Percentiles rank a stretch among this genome's conserved stretches.
Evolutionary conservation across 225 moss, liverwort and hornwort genomes (phyloP).

Genomic region (Physcomitrellopsis africana): DNA sequence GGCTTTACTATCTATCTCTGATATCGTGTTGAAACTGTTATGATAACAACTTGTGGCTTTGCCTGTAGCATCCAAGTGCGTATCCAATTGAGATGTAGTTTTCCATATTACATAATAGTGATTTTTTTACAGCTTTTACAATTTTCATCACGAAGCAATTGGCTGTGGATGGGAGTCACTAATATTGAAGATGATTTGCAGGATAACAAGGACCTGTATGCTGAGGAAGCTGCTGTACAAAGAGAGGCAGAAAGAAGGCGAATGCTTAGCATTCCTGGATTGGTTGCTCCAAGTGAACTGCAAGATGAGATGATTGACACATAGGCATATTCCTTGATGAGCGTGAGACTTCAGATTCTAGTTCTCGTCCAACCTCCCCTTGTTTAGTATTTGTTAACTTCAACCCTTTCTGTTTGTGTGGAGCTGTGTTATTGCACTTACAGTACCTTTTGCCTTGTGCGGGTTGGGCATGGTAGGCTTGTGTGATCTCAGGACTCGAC

Average conservation of each 20-base stretch:
- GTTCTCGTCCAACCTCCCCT: constrained; percentile 33
- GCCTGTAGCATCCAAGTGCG: background rate
- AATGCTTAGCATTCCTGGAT: constrained; percentile 87
- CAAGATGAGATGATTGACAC: constrained; percentile 89
- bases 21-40: background rate
- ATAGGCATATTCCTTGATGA: constrained; percentile 13
- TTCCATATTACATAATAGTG: background rate
- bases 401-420: constrained; percentile 6
- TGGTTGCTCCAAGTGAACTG: constrained; percentile 86
- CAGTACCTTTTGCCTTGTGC: background rate
- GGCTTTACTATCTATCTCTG: background rate
- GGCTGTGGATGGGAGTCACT: background rate
- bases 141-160: background rate
- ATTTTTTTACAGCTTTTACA: background rate
- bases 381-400: constrained; percentile 22
- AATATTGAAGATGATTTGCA: constrained; percentile 26
- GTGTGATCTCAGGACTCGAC: constrained; percentile 52
- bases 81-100: background rate
- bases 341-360: constrained; percentile 21
- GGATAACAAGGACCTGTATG: constrained; percentile 95
- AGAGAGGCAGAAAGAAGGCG: constrained; percentile 85
- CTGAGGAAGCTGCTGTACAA: constrained; percentile 87
- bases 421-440: constrained; percentile 11
- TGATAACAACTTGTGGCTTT: background rate
- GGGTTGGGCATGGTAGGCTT: constrained; percentile 26